Conservation (phyloP, 371 early-diverging fungal species). For the Mucor indicus region DNA sequence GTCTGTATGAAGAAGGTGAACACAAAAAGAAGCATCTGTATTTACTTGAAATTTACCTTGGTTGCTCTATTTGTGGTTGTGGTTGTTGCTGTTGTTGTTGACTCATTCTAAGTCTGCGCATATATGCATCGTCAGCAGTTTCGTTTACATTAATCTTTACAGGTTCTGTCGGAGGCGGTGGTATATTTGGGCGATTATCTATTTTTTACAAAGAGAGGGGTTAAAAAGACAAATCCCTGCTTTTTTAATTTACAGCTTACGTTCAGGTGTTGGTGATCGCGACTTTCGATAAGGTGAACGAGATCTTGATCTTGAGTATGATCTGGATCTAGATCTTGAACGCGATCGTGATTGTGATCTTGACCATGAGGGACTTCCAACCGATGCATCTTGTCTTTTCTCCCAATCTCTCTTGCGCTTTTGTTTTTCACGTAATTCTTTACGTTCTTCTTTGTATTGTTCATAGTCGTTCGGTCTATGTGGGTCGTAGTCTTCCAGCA, state of each 20-base stretch:
- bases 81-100: constrained; percentile 28
- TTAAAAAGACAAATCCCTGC: background rate
- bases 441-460: constrained; percentile 52
- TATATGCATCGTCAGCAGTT: constrained; percentile 73
- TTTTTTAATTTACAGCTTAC: constrained; percentile 1
- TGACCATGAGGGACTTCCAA: constrained; percentile 16
- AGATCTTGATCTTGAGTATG: constrained; percentile 23
- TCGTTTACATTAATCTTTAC: constrained; percentile 37
- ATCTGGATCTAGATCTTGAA: constrained; percentile 23
- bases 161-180: constrained; percentile 3
- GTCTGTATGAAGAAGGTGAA: background rate
- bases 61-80: constrained; percentile 1
- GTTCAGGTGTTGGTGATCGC: constrained; percentile 22
- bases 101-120: constrained; percentile 56
- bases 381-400: background rate
- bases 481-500: constrained; percentile 61
- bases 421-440: constrained; percentile 23
- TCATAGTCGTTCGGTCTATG: constrained; percentile 63
- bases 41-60: constrained; percentile 6
- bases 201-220: background rate
- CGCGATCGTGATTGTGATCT: constrained; percentile 23
- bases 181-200: no score
- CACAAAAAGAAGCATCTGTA: background rate
- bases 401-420: constrained; percentile 24
- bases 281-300: constrained; percentile 23